These are phyloP conservation scores for Globisporangium uncinulatum DNA, from an alignment of 352 stramenopile species.

Conservation along the genomic window DNA sequence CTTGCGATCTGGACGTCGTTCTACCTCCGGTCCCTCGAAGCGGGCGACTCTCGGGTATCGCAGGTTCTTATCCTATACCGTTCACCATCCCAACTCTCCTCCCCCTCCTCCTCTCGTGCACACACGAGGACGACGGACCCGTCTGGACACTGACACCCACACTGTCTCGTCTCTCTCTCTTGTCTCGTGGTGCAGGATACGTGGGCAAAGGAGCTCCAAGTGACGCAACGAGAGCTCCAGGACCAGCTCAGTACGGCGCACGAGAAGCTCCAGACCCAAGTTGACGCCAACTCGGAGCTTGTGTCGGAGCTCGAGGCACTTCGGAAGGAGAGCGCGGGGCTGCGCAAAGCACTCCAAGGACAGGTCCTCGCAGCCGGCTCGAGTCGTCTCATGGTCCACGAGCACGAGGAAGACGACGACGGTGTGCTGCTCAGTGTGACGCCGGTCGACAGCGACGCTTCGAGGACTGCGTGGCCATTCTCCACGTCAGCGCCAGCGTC, in stretches of 20 bases:
- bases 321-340: slow-evolving; percentile 49
- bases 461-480: neutral
- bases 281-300: slow-evolving; percentile 70
- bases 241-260: slow-evolving; percentile 57
- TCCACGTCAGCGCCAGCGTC: neutral
- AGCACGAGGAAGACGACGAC: slow-evolving; percentile 72
- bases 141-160: neutral
- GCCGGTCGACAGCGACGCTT: slow-evolving; percentile 17
- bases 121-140: too few relatives aligned
- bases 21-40: slow-evolving; percentile 81
- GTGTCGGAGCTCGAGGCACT: slow-evolving; percentile 60
- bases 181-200: slow-evolving; percentile 42
- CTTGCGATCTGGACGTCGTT: slow-evolving; percentile 78
- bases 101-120: too few relatives aligned
- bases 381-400: slow-evolving; percentile 62
- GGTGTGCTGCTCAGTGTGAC: slow-evolving; percentile 74
- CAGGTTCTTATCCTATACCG: slow-evolving; percentile 37
- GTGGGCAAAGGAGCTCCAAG: slow-evolving; percentile 77
- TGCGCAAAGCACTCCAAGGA: slow-evolving; percentile 54
- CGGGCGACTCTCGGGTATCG: slow-evolving; percentile 73
- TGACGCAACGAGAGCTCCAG: slow-evolving; percentile 74
- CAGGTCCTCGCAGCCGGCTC: slow-evolving; percentile 71
- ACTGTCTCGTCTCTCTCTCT: neutral
- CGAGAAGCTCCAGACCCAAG: slow-evolving; percentile 61
- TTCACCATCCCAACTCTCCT: neutral